Base-by-base conservation (phyloP, 768 basidiomycete genomes). In the Calocybe cyanea region DNA sequence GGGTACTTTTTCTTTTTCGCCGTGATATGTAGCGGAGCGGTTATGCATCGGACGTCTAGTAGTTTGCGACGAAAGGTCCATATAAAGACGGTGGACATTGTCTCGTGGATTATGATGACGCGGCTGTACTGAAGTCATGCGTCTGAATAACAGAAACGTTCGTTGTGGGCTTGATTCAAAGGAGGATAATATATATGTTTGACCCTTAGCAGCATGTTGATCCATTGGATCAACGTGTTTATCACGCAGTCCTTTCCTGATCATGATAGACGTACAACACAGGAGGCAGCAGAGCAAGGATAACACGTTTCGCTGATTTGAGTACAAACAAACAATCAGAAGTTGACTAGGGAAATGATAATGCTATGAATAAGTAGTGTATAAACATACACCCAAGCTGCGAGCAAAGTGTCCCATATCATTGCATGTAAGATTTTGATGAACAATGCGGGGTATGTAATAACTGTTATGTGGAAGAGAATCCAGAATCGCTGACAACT, bases 401-500 rank as follows among this genome's bases (percentile, higher is more conserved):
- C 39, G 42, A 23, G n/a, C n/a, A 54, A 38, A 50, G 49, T 46
- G 45, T 50, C 46, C 49, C 21, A 30, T 28, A 48, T 48, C 49
- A 49, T 46, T 45, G 44, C 38, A 30, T 36, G 40, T 38, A 48
- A 43, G 32, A 54, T 5, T 28, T 28, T 28, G 11, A 11, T 43
- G 36, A 34, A 39, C 2, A 38, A 36, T 35, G 24, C 32, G 19
- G n/a, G n/a, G n/a, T n/a, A n/a, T n/a, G 44, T 34, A 32, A 33
- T 38, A 40, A 40, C 33, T 31, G 33, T 63, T 51, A 63, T 34
- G 59, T 54, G 15, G 74, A 75, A 44, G 69, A 72, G 54, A 76
- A 75, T 20, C 74, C 73, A 41, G 73, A 75, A 57, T 75, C 74
- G 34, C 65, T 76, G 53, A 76, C 61, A 47, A 69, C 66, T 43